These are phyloP conservation scores for Phytophthora hybrid DNA, from an alignment of 352 stramenopile genomes.

Conservation along the genomic window DNA sequence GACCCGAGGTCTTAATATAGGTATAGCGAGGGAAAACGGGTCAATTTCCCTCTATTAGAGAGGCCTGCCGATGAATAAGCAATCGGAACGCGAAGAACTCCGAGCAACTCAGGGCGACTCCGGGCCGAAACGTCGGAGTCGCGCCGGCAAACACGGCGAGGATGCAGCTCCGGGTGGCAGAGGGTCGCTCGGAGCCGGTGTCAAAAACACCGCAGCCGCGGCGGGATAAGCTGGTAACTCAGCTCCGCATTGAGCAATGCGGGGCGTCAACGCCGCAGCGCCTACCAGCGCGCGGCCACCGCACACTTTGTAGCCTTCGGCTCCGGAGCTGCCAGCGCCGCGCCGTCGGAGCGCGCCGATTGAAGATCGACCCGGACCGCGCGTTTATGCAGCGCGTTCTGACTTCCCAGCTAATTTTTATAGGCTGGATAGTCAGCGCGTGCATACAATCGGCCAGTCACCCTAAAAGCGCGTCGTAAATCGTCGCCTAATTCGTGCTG, in stretches of 20 bases:
- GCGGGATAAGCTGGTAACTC: neutral
- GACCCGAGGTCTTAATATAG: no score
- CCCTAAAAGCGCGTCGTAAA: conserved; percentile 24
- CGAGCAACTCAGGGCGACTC: conserved; percentile 22
- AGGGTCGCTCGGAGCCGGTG: neutral
- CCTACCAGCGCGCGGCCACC: neutral
- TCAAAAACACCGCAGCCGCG: neutral
- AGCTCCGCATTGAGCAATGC: no score
- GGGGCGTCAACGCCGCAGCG: neutral
- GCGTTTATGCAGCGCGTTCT: conserved; percentile 34
- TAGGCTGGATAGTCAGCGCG: conserved; percentile 29
- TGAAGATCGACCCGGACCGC: conserved; percentile 30
- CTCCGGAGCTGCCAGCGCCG: conserved; percentile 11
- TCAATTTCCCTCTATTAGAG: no score
- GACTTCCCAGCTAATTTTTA: conserved; percentile 38
- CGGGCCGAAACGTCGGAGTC: conserved; percentile 17
- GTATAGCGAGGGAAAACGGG: no score
- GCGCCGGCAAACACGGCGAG: no score
- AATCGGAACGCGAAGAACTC: conserved; percentile 16
- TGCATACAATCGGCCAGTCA: conserved; percentile 21
- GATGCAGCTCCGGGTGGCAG: conserved; percentile 8
- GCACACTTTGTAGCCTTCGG: neutral
- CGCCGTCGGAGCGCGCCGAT: conserved; percentile 16
- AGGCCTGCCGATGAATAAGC: conserved; percentile 37
- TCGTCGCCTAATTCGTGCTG: conserved; percentile 29